Percentiles rank a stretch among this genome's conserved stretches.
phyloP scores from a whole-genome alignment of 164 flowering plant species.

The Platanus orientalis region DNA sequence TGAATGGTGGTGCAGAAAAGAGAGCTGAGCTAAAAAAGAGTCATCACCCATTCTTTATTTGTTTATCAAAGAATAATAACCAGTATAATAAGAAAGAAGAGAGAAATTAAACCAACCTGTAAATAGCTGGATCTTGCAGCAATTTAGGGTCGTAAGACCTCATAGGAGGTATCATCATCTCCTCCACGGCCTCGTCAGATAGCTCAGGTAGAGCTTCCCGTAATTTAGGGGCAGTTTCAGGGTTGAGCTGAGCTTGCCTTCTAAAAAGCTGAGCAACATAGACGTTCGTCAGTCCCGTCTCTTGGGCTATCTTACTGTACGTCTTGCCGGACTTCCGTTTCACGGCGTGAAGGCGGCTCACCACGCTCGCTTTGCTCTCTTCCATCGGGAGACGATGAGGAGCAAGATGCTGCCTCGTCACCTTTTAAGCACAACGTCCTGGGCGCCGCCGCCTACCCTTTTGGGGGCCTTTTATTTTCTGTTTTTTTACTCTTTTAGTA shows the following conservation, averaged over 20 bases:
- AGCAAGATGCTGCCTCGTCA: too few species aligned
- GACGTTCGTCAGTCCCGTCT: slow-evolving; percentile 88
- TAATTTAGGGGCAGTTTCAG: slow-evolving; percentile 60
- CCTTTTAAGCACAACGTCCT: too few species aligned
- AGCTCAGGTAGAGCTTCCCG: slow-evolving; percentile 60
- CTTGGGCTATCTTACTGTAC: slow-evolving; percentile 53
- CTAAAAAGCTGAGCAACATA: slow-evolving; percentile 82
- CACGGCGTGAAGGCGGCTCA: slow-evolving; percentile 26
- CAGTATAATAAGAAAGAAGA: too few species aligned
- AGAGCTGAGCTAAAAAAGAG: too few species aligned
- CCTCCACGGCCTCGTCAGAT: slow-evolving; percentile 40
- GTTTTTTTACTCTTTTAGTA: too few species aligned
- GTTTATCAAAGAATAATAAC: too few species aligned
- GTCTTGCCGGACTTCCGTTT: slow-evolving; percentile 62
- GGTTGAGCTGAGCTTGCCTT: slow-evolving; percentile 84
- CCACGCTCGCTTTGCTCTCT: slow-evolving; percentile 23
- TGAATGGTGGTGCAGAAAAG: too few species aligned
- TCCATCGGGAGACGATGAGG: too few species aligned
- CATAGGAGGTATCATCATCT: slow-evolving; percentile 76
- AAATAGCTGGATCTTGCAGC: slow-evolving; percentile 78
- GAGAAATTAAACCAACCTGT: slow-evolving; percentile 42
- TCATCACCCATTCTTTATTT: too few species aligned
- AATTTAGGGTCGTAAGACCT: slow-evolving; percentile 64
- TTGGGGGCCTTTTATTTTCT: too few species aligned
- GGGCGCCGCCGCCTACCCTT: too few species aligned